Evolutionary conservation across 164 flowering plant species (phyloP).

Genomic region (Sedum album): DNA sequence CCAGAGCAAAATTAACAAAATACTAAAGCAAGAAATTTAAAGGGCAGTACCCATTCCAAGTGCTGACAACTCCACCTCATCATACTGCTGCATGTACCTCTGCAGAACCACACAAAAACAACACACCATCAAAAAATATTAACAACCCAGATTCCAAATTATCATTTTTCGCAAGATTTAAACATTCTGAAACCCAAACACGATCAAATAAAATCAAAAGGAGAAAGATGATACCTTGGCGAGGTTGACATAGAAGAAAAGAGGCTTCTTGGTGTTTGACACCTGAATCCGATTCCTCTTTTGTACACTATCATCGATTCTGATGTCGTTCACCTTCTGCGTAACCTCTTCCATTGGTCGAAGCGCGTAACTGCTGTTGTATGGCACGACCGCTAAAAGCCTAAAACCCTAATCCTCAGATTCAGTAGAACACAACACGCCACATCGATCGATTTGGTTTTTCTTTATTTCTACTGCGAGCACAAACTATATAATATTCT

Average conservation of each 20-base stretch:
- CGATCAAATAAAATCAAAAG: too few relatives aligned
- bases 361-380: background rate
- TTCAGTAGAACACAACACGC: background rate
- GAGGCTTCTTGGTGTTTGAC: too few relatives aligned
- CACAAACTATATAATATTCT: background rate
- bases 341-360: background rate
- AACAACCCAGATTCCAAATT: background rate
- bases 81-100: too few relatives aligned
- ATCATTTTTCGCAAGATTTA: background rate
- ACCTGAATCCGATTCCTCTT: slow-evolving; percentile 8
- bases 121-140: background rate
- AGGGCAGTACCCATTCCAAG: slow-evolving; percentile 51
- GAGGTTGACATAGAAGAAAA: too few relatives aligned
- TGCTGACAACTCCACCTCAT: too few relatives aligned
- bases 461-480: background rate
- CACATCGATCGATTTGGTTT: background rate
- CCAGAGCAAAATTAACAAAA: background rate
- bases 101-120: background rate
- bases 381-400: background rate
- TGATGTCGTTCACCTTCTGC: too few relatives aligned
- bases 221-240: background rate
- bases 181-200: background rate
- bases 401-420: background rate
- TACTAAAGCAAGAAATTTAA: background rate
- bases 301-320: too few relatives aligned